A percentile compares a stretch with the other conserved stretches of the same genome.
Evolutionary conservation across 2,329 filamentous ascomycete species (phyloP).

Genomic region (Raffaelea arxii): DNA sequence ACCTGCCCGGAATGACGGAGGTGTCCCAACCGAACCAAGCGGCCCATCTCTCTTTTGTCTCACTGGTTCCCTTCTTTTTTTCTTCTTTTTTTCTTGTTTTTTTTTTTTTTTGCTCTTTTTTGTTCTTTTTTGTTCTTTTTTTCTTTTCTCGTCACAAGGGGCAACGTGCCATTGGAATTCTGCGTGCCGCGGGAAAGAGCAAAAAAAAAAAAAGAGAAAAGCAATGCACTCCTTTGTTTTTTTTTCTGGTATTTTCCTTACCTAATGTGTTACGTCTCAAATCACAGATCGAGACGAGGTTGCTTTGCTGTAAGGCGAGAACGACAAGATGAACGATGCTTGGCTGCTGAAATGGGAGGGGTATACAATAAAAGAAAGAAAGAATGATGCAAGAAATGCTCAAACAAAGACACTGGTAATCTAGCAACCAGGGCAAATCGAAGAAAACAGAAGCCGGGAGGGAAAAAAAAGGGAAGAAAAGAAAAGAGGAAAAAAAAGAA

Average conservation of each 20-base stretch:
- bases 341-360: too few species aligned
- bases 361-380: conserved; percentile 13
- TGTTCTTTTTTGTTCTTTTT: not conserved
- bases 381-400: conserved; percentile 12
- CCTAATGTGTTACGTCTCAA: not conserved
- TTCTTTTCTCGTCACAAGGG: not conserved
- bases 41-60: too few species aligned
- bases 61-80: not conserved
- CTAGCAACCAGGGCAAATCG: too few species aligned
- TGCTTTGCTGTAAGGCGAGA: too few species aligned
- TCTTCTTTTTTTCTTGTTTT: not conserved
- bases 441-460: too few species aligned
- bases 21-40: too few species aligned
- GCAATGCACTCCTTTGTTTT: not conserved
- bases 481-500: conserved; percentile 5
- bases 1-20: too few species aligned
- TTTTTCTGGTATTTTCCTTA: not conserved
- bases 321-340: too few species aligned
- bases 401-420: too few species aligned
- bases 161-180: conserved; percentile 5
- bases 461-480: conserved; percentile 15
- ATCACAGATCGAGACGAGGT: too few species aligned
- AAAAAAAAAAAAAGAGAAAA: not conserved
- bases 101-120: too few species aligned
- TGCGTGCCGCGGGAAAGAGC: not conserved